Conservation (phyloP, 352 stramenopile genomes). For the Pythium aristosporum region DNA sequence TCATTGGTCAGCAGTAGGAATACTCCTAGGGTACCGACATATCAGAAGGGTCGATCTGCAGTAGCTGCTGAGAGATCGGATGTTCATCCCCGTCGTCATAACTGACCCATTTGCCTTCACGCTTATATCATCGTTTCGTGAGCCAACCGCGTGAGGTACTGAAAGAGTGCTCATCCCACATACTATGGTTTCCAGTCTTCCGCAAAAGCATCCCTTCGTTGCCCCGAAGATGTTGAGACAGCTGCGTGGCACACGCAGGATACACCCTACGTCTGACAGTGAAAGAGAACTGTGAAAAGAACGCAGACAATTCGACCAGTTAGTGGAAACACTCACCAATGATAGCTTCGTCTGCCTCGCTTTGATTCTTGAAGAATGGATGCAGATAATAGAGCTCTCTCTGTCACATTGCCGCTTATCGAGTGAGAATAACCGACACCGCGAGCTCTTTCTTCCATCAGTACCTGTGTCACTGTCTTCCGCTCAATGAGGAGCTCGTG, state of each 20-base stretch:
- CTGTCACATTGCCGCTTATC: conserved; percentile 23
- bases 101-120: conserved; percentile 51
- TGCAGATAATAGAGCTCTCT: conserved; percentile 86
- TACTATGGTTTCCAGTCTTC: conserved; percentile 54
- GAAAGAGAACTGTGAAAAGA: background rate
- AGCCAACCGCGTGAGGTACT: background rate
- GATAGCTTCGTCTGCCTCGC: conserved; percentile 82
- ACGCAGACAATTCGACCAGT: background rate
- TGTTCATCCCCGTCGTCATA: conserved; percentile 60
- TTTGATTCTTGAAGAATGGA: conserved; percentile 78
- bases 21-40: conserved; percentile 36
- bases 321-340: conserved; percentile 38
- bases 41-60: conserved; percentile 48
- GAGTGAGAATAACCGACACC: background rate
- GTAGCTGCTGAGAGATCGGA: conserved; percentile 74
- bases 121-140: conserved; percentile 25
- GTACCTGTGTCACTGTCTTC: conserved; percentile 84
- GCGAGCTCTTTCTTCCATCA: background rate
- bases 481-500: conserved; percentile 65
- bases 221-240: conserved; percentile 83
- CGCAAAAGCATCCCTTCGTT: conserved; percentile 77
- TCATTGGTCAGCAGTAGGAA: background rate
- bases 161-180: background rate
- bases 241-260: conserved; percentile 62
- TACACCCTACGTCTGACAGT: conserved; percentile 59